Percentiles rank a stretch among this genome's conserved stretches.
Evolutionary conservation across 805 yeast species (phyloP).

Genomic region (Lipomyces sp.): DNA sequence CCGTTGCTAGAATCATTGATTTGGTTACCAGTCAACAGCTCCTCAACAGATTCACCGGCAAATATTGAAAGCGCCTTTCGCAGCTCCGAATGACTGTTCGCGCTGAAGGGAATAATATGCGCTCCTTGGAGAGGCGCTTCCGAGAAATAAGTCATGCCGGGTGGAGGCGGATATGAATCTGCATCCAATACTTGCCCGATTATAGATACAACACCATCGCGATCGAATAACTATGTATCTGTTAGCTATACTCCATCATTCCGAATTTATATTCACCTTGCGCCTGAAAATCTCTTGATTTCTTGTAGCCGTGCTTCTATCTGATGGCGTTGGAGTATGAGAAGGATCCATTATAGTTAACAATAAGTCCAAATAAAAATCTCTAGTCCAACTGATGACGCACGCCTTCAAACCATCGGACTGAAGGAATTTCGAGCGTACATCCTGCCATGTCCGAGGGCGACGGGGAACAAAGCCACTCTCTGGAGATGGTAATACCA

Average conservation of each 20-base stretch:
- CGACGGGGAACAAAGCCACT: slow-evolving; percentile 1
- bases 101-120: slow-evolving; percentile 4
- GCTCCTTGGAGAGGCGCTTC: slow-evolving; percentile 1
- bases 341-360: not conserved
- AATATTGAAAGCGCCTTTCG: slow-evolving; percentile 1
- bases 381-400: not conserved
- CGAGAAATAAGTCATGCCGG: not conserved
- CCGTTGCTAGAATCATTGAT: slow-evolving; percentile 3
- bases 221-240: slow-evolving; percentile 3
- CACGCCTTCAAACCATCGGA: not conserved
- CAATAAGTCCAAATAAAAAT: not conserved
- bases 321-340: not conserved
- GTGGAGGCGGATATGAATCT: not conserved
- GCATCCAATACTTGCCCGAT: not conserved
- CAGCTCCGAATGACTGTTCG: not conserved
- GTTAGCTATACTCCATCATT: not conserved
- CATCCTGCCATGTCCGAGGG: slow-evolving; percentile 4
- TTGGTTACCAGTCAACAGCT: not conserved
- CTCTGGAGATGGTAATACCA: slow-evolving; percentile 1
- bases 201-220: slow-evolving; percentile 3
- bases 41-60: not conserved
- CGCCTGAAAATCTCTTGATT: not conserved
- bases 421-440: not conserved
- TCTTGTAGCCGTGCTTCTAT: slow-evolving; percentile 1
- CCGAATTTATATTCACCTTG: not conserved